Evolutionary conservation across 2,329 filamentous ascomycete species (phyloP), one percentile per base, ranked within the genome.

Genomic region (Pseudopyrenochaeta lycopersici): DNA sequence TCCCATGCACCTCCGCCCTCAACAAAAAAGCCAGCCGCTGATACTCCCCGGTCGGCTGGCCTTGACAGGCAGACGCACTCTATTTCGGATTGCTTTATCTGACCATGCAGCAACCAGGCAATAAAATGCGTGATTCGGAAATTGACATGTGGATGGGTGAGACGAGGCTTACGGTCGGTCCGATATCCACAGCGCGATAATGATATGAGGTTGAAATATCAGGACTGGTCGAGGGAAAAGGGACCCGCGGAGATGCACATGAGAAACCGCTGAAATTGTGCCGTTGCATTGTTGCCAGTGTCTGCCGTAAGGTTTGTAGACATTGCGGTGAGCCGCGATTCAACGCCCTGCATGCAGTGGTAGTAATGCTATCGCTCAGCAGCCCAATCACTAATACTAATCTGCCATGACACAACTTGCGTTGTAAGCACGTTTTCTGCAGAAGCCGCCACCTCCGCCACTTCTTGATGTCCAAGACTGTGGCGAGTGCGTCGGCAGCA

Each of bases 1-100:
- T 27, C 39, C 41, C 52, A 58, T 59, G 59, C 63, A 56, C 52
- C 42, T 51, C 43, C 51, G 40, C 29, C 47, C 59, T 56, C 63
- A 67, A 66, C 63, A 64, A 62, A 64, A 61, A 38, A 14, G n/a
- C 14, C 31, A 54, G 43, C 43, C 49, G 23, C 23, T 27, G n/a
- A n/a, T n/a, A n/a, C n/a, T n/a, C 52, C 21, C 49, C 49, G 49
- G 45, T 57, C 52, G 50, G 50, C 50, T 52, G 23, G 36, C 43
- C 45, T 53, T 49, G 54, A 54, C 42, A 47, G 43, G 46, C 33
- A 40, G 45, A 46, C 36, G 17, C 30, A 49, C 38, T 52, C 39
- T 46, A 52, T 36, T 46, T 9, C 32, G 36, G 46, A 36, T 36
- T 46, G 48, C 32, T 40, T 49, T 15, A 36, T 45, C 21, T 42